These are phyloP conservation scores for Durotheca rogersii DNA, from an alignment of 495 filamentous ascomycete genomes.

Conservation along the genomic window DNA sequence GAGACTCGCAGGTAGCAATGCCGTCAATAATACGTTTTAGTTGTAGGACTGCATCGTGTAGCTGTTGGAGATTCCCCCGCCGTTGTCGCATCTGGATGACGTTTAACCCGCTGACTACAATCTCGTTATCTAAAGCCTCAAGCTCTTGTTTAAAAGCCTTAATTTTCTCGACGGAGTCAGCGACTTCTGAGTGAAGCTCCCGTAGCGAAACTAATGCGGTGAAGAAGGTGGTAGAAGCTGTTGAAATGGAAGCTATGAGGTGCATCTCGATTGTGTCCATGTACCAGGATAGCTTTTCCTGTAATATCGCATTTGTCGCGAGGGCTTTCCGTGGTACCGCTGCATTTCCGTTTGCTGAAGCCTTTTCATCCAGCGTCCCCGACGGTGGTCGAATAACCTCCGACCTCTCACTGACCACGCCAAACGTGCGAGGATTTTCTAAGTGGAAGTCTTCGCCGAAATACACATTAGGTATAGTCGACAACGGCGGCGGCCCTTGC, in stretches of 20 bases:
- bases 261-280: conserved; percentile 90
- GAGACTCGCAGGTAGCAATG: conserved; percentile 63
- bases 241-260: conserved; percentile 78
- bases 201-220: conserved; percentile 73
- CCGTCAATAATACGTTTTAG: conserved; percentile 66
- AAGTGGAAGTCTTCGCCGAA: conserved; percentile 80
- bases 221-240: conserved; percentile 82
- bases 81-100: conserved; percentile 68
- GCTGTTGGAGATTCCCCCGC: conserved; percentile 70
- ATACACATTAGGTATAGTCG: conserved; percentile 76
- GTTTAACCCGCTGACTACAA: conserved; percentile 79
- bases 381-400: conserved; percentile 67
- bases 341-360: conserved; percentile 54
- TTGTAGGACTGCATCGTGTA: conserved; percentile 70
- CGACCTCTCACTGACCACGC: conserved; percentile 79
- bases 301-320: conserved; percentile 81
- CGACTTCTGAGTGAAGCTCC: conserved; percentile 76
- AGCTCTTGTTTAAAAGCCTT: conserved; percentile 68
- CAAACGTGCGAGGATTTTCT: conserved; percentile 82
- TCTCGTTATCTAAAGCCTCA: conserved; percentile 67
- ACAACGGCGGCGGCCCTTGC: conserved; percentile 65
- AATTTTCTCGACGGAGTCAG: conserved; percentile 75
- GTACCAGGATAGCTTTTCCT: conserved; percentile 89
- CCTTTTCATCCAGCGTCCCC: conserved; percentile 45
- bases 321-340: conserved; percentile 66